Conservation (phyloP, 2,329 filamentous ascomycete species). For the Penicillium hordei region DNA sequence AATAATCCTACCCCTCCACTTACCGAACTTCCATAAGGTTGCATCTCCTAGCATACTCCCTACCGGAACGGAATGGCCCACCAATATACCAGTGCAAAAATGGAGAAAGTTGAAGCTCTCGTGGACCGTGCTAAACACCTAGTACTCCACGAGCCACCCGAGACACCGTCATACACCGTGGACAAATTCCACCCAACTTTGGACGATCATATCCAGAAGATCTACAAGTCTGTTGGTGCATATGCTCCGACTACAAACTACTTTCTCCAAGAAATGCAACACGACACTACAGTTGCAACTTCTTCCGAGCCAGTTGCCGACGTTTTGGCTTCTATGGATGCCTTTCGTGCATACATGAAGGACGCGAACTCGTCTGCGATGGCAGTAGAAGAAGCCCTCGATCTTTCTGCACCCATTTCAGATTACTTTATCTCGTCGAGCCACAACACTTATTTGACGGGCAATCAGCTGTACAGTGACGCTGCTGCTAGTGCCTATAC, state of each 20-base stretch:
- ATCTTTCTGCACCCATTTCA: constrained; percentile 68
- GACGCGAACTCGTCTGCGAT: constrained; percentile 46
- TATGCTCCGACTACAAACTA: constrained; percentile 19
- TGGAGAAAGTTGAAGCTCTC: constrained; percentile 22
- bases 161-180: constrained; percentile 2
- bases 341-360: constrained; percentile 51
- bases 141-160: constrained; percentile 11
- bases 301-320: constrained; percentile 8
- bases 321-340: constrained; percentile 38
- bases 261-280: constrained; percentile 28
- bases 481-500: constrained; percentile 77
- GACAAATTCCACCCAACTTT: constrained; percentile 34
- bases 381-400: constrained; percentile 48
- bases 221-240: constrained; percentile 34
- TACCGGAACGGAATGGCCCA: not conserved
- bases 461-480: constrained; percentile 78
- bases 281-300: constrained; percentile 6
- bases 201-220: constrained; percentile 34
- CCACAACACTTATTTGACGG: constrained; percentile 89
- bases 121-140: constrained; percentile 22
- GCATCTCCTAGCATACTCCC: not conserved
- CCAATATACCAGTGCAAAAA: not conserved
- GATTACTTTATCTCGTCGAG: constrained; percentile 95
- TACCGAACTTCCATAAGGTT: not conserved
- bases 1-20: constrained; percentile 1